phyloP scores from a whole-genome alignment of 768 basidiomycete species.

The Paxillus ammoniavirescens region DNA sequence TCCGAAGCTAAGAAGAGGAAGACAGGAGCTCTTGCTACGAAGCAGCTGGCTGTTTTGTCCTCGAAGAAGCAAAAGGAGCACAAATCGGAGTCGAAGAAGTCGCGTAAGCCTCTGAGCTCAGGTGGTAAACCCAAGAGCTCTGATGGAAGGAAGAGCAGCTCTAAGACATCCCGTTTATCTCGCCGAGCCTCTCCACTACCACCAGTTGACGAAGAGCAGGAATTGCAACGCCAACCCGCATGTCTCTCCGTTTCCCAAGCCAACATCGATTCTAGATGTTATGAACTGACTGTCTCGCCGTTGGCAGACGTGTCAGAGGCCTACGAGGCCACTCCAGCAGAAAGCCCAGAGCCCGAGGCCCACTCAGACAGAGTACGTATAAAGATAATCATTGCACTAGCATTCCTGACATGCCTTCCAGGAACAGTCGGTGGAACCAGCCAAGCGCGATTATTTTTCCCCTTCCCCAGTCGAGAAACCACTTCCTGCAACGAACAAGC shows the following conservation, averaged over 20 bases:
- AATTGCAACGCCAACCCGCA: constrained; percentile 27
- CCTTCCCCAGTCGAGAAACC: constrained; percentile 14
- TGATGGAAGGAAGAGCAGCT: constrained; percentile 41
- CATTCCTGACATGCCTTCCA: constrained; percentile 21
- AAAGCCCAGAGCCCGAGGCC: constrained; percentile 40
- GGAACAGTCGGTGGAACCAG: constrained; percentile 57
- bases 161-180: constrained; percentile 31
- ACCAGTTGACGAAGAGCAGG: constrained; percentile 54
- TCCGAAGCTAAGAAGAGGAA: constrained; percentile 62
- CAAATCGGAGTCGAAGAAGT: constrained; percentile 51
- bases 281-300: constrained; percentile 76
- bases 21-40: constrained; percentile 55
- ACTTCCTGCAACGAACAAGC: constrained; percentile 32
- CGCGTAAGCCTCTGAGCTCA: constrained; percentile 48
- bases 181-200: constrained; percentile 60
- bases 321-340: constrained; percentile 47
- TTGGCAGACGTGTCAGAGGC: constrained; percentile 75
- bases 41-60: constrained; percentile 37
- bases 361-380: constrained; percentile 49
- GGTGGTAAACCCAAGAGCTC: constrained; percentile 21
- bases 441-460: constrained; percentile 54
- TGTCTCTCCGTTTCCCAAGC: constrained; percentile 43
- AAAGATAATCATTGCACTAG: neutral
- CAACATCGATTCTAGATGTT: constrained; percentile 69
- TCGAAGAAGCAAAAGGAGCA: constrained; percentile 45